Evolutionary conservation across 176 grass and related monocot species (phyloP), one percentile per base, ranked within the genome.

Genomic region (Phoenix roebelenii): DNA sequence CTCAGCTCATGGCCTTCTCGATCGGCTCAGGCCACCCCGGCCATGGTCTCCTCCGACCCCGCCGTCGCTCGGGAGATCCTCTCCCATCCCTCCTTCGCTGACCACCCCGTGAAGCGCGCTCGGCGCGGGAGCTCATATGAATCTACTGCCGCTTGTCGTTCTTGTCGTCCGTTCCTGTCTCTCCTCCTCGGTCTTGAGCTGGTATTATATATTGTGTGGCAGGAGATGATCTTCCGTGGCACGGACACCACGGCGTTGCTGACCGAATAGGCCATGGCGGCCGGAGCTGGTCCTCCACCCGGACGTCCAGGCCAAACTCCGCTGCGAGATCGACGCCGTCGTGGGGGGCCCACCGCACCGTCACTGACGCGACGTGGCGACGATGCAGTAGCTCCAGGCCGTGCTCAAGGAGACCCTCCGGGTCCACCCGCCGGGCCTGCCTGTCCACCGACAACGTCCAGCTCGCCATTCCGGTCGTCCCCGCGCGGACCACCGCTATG

Each of bases 151-250:
- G 35, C 35, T 12, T 44, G 7, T n/a, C n/a, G n/a, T 44, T 14
- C 5, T 12, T 9, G 35, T 44, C 7, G 1, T 44, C 35, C 35
- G 35, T 44, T 44, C 28, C 28, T 30, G 5, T 4, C 28, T 30
- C 4, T 30, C 28, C 28, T 6, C 1, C 5, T 30, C 35, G 10
- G 35, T 44, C 35, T 44, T 44, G 35, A 44, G 2, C 35, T 44
- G 10, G 35, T 44, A 44, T 44, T 44, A 14, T 44, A 14, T 9
- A 2, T 23, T 23, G 12, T 2, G 19, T 23, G 17, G 68, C 60
- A 94, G 89, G 89, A 95, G 73, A 95, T 95, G 89, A 88, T 95
- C 51, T 95, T 95, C 52, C 84, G 89, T 7, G 89, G 89, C 0
- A 95, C 89, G 0, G 89, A 95, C 78, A 95, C 84, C 16, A 88